A percentile compares a stretch with the other conserved stretches of the same genome.
phyloP scores from a whole-genome alignment of 2,329 filamentous ascomycete species.

The Aspergillus quadricinctus region DNA sequence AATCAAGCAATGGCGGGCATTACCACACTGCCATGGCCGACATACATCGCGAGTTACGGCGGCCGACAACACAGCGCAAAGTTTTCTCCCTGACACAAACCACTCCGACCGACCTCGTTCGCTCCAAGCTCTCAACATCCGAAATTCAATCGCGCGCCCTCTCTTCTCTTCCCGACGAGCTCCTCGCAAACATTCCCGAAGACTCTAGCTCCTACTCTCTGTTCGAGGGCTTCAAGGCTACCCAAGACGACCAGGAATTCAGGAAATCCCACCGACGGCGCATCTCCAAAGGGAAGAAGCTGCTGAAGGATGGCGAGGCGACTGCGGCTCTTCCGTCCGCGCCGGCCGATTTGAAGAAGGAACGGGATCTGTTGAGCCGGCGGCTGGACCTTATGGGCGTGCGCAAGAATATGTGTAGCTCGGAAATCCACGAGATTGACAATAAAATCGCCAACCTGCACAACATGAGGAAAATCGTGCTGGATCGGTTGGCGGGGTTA shows the following conservation, averaged over 20 bases:
- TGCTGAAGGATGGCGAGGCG: slow-evolving; percentile 60
- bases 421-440: slow-evolving; percentile 94
- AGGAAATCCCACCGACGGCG: slow-evolving; percentile 66
- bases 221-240: slow-evolving; percentile 94
- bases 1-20: slow-evolving; percentile 53
- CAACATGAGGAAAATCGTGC: slow-evolving; percentile 85
- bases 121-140: slow-evolving; percentile 79
- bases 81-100: slow-evolving; percentile 89
- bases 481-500: slow-evolving; percentile 78
- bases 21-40: slow-evolving; percentile 86
- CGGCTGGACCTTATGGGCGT: slow-evolving; percentile 86
- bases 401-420: slow-evolving; percentile 95
- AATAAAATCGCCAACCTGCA: slow-evolving; percentile 92
- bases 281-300: slow-evolving; percentile 69
- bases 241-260: slow-evolving; percentile 57
- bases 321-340: slow-evolving; percentile 57
- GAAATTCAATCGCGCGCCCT: slow-evolving; percentile 95
- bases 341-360: slow-evolving; percentile 70
- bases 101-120: slow-evolving; percentile 88
- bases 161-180: slow-evolving; percentile 81
- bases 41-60: slow-evolving; percentile 81
- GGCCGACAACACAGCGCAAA: slow-evolving; percentile 78
- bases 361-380: slow-evolving; percentile 75
- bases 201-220: slow-evolving; percentile 82
- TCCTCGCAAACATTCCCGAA: slow-evolving; percentile 84